Conservation (phyloP, 306 rosid species). For the Malus orientalis region DNA sequence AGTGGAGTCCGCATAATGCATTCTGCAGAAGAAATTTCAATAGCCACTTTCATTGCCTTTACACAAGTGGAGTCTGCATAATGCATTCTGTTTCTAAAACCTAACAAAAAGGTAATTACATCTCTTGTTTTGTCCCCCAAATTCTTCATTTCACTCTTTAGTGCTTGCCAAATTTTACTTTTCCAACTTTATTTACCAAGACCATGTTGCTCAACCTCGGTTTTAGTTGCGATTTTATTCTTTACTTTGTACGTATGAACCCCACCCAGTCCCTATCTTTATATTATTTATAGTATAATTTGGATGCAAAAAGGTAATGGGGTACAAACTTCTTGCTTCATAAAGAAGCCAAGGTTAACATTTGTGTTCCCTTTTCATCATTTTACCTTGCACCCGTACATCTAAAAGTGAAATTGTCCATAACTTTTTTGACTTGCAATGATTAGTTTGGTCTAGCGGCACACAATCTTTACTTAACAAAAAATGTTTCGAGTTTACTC, state of each 20-base stretch:
- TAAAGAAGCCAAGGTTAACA: conserved; percentile 1
- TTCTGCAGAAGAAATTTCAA: not conserved
- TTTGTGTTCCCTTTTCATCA: conserved; percentile 10
- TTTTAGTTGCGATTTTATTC: not conserved
- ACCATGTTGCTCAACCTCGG: conserved; percentile 6
- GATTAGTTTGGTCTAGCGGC: not conserved
- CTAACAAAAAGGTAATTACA: not conserved
- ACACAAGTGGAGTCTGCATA: too few species aligned
- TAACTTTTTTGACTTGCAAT: not conserved
- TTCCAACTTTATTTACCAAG: not conserved
- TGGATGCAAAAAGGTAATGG: not conserved
- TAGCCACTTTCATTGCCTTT: not conserved
- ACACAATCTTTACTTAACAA: not conserved
- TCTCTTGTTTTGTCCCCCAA: not conserved
- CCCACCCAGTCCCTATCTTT: conserved; percentile 4
- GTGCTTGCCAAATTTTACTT: conserved; percentile 4
- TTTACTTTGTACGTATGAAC: conserved; percentile 3
- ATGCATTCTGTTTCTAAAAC: not conserved
- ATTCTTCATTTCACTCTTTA: not conserved
- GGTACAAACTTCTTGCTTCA: conserved; percentile 11
- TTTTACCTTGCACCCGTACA: conserved; percentile 20
- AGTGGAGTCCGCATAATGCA: too few species aligned
- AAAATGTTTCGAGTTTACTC: too few species aligned
- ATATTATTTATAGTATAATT: not conserved
- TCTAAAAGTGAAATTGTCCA: not conserved